Percentiles rank a stretch among this genome's conserved stretches.
Conservation (phyloP, 176 grass and related monocot genomes). For the Oryza coarctata region DNA sequence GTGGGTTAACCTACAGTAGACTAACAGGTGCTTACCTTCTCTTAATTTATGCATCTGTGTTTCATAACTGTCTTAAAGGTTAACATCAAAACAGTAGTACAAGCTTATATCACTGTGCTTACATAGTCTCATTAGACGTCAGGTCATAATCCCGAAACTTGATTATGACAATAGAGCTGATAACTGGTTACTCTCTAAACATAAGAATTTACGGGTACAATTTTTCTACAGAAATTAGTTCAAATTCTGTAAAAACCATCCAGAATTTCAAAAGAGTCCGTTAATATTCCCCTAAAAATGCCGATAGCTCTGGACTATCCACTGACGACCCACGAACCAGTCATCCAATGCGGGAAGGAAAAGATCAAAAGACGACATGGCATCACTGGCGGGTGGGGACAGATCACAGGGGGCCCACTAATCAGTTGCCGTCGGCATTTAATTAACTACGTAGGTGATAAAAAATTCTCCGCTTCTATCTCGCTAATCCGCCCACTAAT, state of each 20-base stretch:
- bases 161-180: too few relatives aligned
- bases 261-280: too few relatives aligned
- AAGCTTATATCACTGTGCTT: not conserved
- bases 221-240: too few relatives aligned
- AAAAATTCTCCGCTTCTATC: not conserved
- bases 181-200: too few relatives aligned
- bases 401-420: not conserved
- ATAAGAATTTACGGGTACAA: too few relatives aligned
- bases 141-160: too few relatives aligned
- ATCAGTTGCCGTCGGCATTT: not conserved
- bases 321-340: not conserved
- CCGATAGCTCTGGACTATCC: not conserved
- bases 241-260: too few relatives aligned
- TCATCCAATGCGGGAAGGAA: not conserved
- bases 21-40: not conserved
- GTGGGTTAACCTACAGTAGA: too few relatives aligned
- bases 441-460: not conserved
- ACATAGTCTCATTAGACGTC: not conserved
- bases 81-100: not conserved
- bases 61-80: not conserved
- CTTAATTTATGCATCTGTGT: not conserved
- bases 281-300: too few relatives aligned
- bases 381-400: not conserved
- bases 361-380: not conserved
- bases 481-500: conserved; percentile 16